Conservation (phyloP, 1,284 basidiomycete species). For the Wallemia mellicola region DNA sequence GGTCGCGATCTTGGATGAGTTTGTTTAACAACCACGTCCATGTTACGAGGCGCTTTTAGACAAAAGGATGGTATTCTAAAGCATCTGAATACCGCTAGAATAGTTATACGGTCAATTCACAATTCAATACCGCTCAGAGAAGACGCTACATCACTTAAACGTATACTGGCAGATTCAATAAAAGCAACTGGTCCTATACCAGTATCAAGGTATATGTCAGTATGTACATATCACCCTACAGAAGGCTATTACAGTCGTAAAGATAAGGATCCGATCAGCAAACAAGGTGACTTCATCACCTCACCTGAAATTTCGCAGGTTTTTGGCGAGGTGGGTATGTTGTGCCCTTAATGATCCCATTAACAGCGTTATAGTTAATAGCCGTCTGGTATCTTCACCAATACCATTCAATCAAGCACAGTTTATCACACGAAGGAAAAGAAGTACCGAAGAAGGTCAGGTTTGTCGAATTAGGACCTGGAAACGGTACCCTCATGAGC, state of each 20-base stretch:
- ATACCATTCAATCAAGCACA: conserved; percentile 26
- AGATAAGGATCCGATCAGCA: conserved; percentile 42
- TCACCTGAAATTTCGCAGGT: conserved; percentile 88
- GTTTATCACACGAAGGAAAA: conserved; percentile 12
- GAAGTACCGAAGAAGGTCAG: conserved; percentile 24
- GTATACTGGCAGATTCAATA: background rate
- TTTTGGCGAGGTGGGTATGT: conserved; percentile 58
- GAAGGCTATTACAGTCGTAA: conserved; percentile 52
- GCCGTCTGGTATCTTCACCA: conserved; percentile 59
- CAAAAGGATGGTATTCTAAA: background rate
- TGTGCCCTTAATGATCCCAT: background rate
- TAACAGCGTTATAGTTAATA: conserved; percentile 28
- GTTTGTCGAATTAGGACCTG: conserved; percentile 76
- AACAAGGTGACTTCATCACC: conserved; percentile 76
- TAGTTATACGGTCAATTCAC: background rate
- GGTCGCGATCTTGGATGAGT: background rate
- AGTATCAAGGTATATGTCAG: conserved; percentile 58
- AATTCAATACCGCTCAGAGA: background rate
- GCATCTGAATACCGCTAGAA: background rate
- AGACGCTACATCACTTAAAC: background rate
- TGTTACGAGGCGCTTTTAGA: background rate
- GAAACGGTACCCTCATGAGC: conserved; percentile 64
- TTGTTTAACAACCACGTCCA: background rate
- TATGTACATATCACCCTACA: conserved; percentile 56
- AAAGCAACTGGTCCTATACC: conserved; percentile 56